Evolutionary conservation across 2,329 filamentous ascomycete species (phyloP), one percentile per base, ranked within the genome.

Genomic region (Phymatotrichopsis omnivora): DNA sequence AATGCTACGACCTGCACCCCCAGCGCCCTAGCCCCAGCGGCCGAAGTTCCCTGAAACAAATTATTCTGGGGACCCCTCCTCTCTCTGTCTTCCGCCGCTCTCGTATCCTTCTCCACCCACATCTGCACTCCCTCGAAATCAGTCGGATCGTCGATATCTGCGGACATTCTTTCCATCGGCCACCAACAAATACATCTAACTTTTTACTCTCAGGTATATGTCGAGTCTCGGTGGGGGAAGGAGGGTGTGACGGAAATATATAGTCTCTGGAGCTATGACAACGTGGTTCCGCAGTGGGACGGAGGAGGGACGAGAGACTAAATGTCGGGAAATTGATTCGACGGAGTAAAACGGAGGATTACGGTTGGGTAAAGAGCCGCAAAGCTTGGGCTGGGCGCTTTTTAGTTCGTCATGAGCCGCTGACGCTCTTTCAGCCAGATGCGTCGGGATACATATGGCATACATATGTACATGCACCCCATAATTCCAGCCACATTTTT

Each of bases 1-100:
- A 94, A 94, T 19, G 85, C 80, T 43, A 94, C 74, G 58, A 85
- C 71, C 61, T 93, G 82, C 6, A 85, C 82, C 57, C 81, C 87
- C 52, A 94, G 64, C 22, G 86, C 87, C 35, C 87, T 81, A 53
- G 86, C 82, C 30, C 84, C 77, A 17, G 86, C 86, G 4, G 86
- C 86, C 17, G 84, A 86, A n/a, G 84, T 82, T 36, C 83, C 86
- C 12, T 53, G 44, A 14, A 55, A 45, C 23, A 53, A 36, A n/a
- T 55, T 53, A 5, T 36, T 52, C 35, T 28, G 24, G 24, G 40
- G 31, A 7, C 43, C 43, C 24, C 14, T 19, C 2, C 19, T 14
- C 28, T 28, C 34, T 2, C 33, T 23, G 12, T 22, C 32, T 20
- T 22, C 17, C 19, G 20, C 33, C 20, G 8, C 32, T 12, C 20